These are phyloP conservation scores for Jamesozyma piceae DNA, from an alignment of 805 yeast genomes.

Conservation along the genomic window DNA sequence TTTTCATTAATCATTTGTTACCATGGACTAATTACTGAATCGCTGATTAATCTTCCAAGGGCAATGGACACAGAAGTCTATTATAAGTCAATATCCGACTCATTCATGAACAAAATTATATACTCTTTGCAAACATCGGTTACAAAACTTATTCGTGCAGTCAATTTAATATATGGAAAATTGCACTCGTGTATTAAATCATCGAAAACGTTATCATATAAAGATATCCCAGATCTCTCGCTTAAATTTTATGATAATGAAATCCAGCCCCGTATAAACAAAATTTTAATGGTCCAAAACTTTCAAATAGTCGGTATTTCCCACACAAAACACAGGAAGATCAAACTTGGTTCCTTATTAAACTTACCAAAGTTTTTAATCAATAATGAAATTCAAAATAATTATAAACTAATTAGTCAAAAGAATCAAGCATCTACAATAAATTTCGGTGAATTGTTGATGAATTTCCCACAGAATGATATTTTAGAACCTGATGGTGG, in stretches of 20 bases:
- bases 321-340: not conserved
- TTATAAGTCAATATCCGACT: slow-evolving; percentile 10
- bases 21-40: slow-evolving; percentile 13
- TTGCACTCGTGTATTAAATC: not conserved
- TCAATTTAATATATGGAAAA: slow-evolving; percentile 6
- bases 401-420: slow-evolving; percentile 2
- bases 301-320: slow-evolving; percentile 8
- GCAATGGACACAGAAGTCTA: slow-evolving; percentile 16
- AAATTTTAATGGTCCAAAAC: slow-evolving; percentile 4
- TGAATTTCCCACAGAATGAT: not conserved
- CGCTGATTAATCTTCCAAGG: slow-evolving; percentile 12
- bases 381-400: slow-evolving; percentile 13
- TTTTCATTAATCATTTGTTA: slow-evolving; percentile 19
- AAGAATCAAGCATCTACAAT: slow-evolving; percentile 8
- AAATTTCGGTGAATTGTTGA: slow-evolving; percentile 16
- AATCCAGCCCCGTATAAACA: slow-evolving; percentile 4
- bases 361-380: slow-evolving; percentile 14
- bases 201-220: not conserved
- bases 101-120: slow-evolving; percentile 13
- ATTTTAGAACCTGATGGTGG: not conserved
- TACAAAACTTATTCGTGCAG: not conserved
- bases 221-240: not conserved
- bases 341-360: not conserved
- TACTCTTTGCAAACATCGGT: slow-evolving; percentile 18
- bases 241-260: slow-evolving; percentile 1